Percentiles rank a stretch among this genome's conserved stretches.
Evolutionary conservation across 108 stramenopile species (phyloP).

Genomic region (Cylindrotheca closterium): DNA sequence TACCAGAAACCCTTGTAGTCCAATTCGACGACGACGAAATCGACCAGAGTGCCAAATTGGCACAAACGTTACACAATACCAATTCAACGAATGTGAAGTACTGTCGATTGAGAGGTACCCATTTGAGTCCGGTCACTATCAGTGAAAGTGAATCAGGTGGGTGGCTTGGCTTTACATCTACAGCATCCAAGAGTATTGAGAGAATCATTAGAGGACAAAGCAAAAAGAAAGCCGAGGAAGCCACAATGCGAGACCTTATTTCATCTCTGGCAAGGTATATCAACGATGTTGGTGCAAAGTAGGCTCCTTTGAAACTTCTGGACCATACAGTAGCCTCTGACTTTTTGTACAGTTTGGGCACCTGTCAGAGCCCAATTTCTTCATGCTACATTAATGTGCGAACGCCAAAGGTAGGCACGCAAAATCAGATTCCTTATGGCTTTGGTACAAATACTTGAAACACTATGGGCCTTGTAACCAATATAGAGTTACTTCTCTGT

Average conservation of each 20-base stretch:
- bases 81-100: constrained; percentile 64
- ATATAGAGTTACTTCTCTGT: too few relatives aligned
- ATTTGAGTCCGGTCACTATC: constrained; percentile 72
- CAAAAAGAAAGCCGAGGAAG: constrained; percentile 11
- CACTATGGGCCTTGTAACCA: too few relatives aligned
- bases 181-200: constrained; percentile 2
- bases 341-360: too few relatives aligned
- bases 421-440: too few relatives aligned
- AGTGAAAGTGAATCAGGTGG: constrained; percentile 16
- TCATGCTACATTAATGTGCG: too few relatives aligned
- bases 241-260: constrained; percentile 31
- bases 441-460: too few relatives aligned
- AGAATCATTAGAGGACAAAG: constrained; percentile 23
- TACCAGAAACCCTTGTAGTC: constrained; percentile 71
- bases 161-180: not conserved
- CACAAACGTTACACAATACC: constrained; percentile 37
- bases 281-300: constrained; percentile 41
- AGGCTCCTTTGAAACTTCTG: too few relatives aligned
- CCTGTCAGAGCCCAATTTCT: too few relatives aligned
- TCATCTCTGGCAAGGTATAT: constrained; percentile 32
- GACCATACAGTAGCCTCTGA: too few relatives aligned
- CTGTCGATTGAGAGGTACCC: constrained; percentile 73
- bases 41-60: constrained; percentile 77
- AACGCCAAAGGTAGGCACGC: too few relatives aligned
- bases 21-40: constrained; percentile 83